Conservation (phyloP, 1,284 basidiomycete genomes). For the Tremellales sp. region DNA sequence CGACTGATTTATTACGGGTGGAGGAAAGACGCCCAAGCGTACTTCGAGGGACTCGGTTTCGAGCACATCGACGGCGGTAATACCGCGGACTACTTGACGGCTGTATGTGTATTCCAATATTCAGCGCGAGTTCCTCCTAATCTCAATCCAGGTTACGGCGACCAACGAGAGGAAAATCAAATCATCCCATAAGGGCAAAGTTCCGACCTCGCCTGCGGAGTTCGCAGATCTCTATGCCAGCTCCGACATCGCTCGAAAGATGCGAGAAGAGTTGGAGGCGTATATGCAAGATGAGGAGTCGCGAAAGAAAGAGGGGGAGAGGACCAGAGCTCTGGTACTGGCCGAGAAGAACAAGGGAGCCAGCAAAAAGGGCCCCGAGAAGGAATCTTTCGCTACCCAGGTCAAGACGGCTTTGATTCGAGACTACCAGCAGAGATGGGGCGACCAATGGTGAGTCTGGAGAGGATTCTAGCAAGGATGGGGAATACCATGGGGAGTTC, state of each 20-base stretch:
- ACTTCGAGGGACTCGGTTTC: slow-evolving; percentile 76
- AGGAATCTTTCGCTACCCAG: slow-evolving; percentile 34
- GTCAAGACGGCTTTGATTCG: slow-evolving; percentile 34
- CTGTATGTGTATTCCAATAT: slow-evolving; percentile 59
- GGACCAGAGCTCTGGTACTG: slow-evolving; percentile 17
- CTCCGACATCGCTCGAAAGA: slow-evolving; percentile 28
- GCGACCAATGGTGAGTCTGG: slow-evolving; percentile 28
- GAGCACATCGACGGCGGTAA: slow-evolving; percentile 50
- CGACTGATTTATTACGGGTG: slow-evolving; percentile 78
- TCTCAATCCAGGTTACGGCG: slow-evolving; percentile 8
- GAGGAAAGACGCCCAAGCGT: slow-evolving; percentile 63
- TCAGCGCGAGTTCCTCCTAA: too few species aligned
- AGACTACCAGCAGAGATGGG: slow-evolving; percentile 45
- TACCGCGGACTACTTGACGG: slow-evolving; percentile 59
- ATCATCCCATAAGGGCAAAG: slow-evolving; percentile 50
- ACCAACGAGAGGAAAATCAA: slow-evolving; percentile 57
- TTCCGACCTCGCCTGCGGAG: slow-evolving; percentile 61
- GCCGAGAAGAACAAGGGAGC: slow-evolving; percentile 30
- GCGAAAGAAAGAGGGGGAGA: slow-evolving; percentile 19
- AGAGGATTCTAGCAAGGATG: too few species aligned
- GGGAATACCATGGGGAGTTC: too few species aligned
- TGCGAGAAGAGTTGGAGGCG: slow-evolving; percentile 34
- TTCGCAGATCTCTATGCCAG: slow-evolving; percentile 48
- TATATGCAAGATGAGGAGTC: slow-evolving; percentile 21
- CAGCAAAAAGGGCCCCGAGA: slow-evolving; percentile 25